Evolutionary conservation across 805 yeast species (phyloP), one percentile per base, ranked within the genome.

Genomic region (Hanseniaspora taiwanica): DNA sequence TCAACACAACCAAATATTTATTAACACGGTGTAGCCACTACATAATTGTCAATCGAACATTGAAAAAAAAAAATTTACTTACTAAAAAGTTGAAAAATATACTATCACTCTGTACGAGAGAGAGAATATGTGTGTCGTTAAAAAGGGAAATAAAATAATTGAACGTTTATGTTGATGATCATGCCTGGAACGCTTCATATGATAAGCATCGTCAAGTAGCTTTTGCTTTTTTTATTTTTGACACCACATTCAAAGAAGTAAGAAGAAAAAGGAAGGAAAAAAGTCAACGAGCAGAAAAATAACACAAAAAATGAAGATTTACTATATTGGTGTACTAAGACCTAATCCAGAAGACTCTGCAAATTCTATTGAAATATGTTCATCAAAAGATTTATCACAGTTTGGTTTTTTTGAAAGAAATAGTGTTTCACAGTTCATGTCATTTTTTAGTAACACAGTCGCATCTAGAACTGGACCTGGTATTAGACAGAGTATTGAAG

Each of bases 401-500:
- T 89, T 89, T 63, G 76, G 91, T 21, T 91, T 83, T 62, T 91
- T 91, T 60, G 96, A 89, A 64, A 71, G 87, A 51, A 62, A 70
- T 43, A 69, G 79, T 34, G 95, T 87, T 21, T 77, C 81, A 17
- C 96, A 89, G 62, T 89, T 91, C 63, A 83, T 89, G 94, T 76
- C 94, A 3, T 91, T 91, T 60, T 87, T 91, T 63, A 73, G 93
- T 20, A 83, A 77, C 53, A 91, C 98, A 2, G 89, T 89, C 20
- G 77, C 94, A 13, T 79, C 78, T 47, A 77, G 98, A 63, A 91
- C 98, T 2, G 63, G 69, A 32, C 69, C 89, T 1, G 94, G 96
- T 37, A 89, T 85, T 63, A 78, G 97, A 64, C 98, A 91, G 61
- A 74, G 85, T 58, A 82, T 91, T 40, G 96, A 91, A 59, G 96